These are phyloP conservation scores for Yamadazyma olivae DNA, from an alignment of 805 yeast species.

Conservation along the genomic window DNA sequence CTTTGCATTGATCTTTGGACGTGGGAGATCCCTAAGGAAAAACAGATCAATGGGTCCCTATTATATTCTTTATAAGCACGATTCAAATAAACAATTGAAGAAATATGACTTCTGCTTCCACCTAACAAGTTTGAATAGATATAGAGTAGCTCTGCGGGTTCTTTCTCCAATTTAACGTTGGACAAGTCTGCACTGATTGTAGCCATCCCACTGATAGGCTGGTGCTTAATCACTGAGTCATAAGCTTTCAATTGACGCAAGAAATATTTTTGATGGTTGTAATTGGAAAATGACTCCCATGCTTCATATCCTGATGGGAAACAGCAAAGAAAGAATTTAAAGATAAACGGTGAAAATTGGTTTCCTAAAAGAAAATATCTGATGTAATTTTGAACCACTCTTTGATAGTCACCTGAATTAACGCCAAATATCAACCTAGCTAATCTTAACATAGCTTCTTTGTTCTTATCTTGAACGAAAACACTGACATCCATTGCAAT, in stretches of 20 bases:
- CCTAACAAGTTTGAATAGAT: slow-evolving; percentile 80
- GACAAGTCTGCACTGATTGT: slow-evolving; percentile 57
- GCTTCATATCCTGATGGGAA: slow-evolving; percentile 61
- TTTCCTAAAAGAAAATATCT: slow-evolving; percentile 62
- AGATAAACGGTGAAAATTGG: slow-evolving; percentile 72
- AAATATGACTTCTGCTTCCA: slow-evolving; percentile 76
- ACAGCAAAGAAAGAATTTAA: slow-evolving; percentile 64
- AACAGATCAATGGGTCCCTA: slow-evolving; percentile 74
- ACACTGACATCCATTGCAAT: slow-evolving; percentile 77
- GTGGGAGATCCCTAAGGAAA: slow-evolving; percentile 75
- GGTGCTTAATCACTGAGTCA: slow-evolving; percentile 60
- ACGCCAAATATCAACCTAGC: slow-evolving; percentile 63
- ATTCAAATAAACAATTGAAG: slow-evolving; percentile 75
- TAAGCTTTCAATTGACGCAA: slow-evolving; percentile 86
- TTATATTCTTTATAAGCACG: slow-evolving; percentile 67
- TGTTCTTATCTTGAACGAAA: slow-evolving; percentile 61
- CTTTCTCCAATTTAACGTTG: slow-evolving; percentile 31
- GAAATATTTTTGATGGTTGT: slow-evolving; percentile 86
- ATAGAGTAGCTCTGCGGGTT: slow-evolving; percentile 66
- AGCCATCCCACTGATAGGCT: slow-evolving; percentile 74
- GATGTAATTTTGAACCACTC: slow-evolving; percentile 51
- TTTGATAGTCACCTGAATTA: slow-evolving; percentile 46
- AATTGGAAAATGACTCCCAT: slow-evolving; percentile 61
- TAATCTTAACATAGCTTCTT: slow-evolving; percentile 58
- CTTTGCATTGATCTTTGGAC: slow-evolving; percentile 91